Evolutionary conservation across 169 alveolate species (phyloP).

Genomic region (Plasmodium sp.): DNA sequence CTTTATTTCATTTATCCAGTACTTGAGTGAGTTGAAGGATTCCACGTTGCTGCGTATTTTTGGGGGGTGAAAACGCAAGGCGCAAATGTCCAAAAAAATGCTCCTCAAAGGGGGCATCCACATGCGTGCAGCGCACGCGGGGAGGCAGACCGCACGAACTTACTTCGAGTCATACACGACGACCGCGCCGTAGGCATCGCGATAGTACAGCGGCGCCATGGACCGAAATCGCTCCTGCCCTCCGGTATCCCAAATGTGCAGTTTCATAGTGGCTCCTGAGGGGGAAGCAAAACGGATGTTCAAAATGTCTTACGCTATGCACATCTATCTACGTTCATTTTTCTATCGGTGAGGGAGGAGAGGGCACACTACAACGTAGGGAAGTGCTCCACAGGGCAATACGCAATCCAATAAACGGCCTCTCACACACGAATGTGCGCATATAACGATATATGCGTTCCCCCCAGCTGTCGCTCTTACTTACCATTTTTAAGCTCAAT

Average conservation of each 20-base stretch:
- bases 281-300: not conserved
- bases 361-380: not conserved
- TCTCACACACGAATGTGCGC: conserved; percentile 65
- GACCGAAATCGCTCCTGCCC: conserved; percentile 93
- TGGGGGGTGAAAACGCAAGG: not conserved
- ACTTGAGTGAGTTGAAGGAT: conserved; percentile 78
- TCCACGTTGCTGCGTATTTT: conserved; percentile 60
- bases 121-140: not conserved
- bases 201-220: conserved; percentile 90
- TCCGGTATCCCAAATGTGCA: conserved; percentile 96
- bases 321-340: not conserved
- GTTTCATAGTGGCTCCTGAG: conserved; percentile 82
- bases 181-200: conserved; percentile 93
- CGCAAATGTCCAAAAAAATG: not conserved
- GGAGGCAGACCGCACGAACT: conserved; percentile 43
- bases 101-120: not conserved
- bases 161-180: conserved; percentile 90
- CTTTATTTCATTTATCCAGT: conserved; percentile 83
- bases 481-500: conserved; percentile 81
- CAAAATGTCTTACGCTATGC: not conserved
- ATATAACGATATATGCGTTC: not conserved
- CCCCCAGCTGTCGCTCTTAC: not conserved
- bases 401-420: not conserved
- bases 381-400: not conserved
- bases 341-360: not conserved